phyloP scores from a whole-genome alignment of 257 asterid genomes.

The Solanum chmielewskii region DNA sequence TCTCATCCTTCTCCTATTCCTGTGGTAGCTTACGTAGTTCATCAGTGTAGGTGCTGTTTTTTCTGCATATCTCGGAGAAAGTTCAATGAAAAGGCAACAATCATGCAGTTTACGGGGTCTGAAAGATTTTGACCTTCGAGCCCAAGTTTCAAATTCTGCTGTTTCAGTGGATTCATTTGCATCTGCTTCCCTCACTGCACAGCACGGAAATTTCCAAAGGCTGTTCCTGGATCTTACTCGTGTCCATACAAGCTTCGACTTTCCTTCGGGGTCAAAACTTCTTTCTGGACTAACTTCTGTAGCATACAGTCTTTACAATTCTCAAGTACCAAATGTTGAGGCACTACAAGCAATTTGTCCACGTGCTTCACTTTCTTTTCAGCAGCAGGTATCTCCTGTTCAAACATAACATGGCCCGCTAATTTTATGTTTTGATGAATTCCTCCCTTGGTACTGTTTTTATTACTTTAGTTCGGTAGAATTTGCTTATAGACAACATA shows the following conservation, averaged over 20 bases:
- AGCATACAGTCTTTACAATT: slow-evolving; percentile 44
- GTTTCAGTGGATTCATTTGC: slow-evolving; percentile 57
- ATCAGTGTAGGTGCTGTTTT: slow-evolving; percentile 41
- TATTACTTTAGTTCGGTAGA: not conserved
- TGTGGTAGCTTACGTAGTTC: not conserved
- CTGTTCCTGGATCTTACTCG: slow-evolving; percentile 53
- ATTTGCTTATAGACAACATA: not conserved
- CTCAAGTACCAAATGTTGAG: slow-evolving; percentile 33
- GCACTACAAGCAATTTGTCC: slow-evolving; percentile 51
- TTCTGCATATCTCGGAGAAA: slow-evolving; percentile 45
- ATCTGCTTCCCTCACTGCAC: slow-evolving; percentile 47
- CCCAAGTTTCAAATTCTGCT: slow-evolving; percentile 35
- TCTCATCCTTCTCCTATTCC: not conserved
- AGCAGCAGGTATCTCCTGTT: slow-evolving; percentile 64
- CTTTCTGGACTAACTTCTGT: slow-evolving; percentile 34
- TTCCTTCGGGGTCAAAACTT: slow-evolving; percentile 57
- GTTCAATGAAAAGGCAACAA: slow-evolving; percentile 22
- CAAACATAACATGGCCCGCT: not conserved
- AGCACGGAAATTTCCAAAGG: slow-evolving; percentile 71
- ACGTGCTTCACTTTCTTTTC: slow-evolving; percentile 52
- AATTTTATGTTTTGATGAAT: not conserved
- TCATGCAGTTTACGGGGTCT: slow-evolving; percentile 9
- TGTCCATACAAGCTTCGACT: slow-evolving; percentile 39
- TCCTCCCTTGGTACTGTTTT: not conserved
- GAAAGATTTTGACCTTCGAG: slow-evolving; percentile 15